Evolutionary conservation across 1,284 basidiomycete genomes (phyloP).

Genomic region (Lentinula novae-zelandiae): DNA sequence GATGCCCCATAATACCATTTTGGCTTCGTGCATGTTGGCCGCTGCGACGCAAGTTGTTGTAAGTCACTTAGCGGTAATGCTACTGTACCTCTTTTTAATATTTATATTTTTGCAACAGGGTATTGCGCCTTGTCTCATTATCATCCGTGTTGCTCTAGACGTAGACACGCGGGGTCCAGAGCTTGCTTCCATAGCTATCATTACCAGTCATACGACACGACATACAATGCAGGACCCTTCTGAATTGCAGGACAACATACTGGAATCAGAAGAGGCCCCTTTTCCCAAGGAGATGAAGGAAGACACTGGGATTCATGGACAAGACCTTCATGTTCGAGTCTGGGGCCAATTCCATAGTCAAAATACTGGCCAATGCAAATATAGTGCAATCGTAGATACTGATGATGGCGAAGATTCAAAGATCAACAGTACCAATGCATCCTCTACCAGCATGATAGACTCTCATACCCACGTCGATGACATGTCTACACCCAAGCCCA

Average conservation of each 20-base stretch:
- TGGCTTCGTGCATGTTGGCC: not conserved
- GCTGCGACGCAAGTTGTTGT: constrained; percentile 4
- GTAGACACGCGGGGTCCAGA: not conserved
- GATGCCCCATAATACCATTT: not conserved
- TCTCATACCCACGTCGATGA: not conserved
- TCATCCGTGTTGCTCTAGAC: constrained; percentile 2
- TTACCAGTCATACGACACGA: not conserved
- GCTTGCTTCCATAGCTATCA: constrained; percentile 1
- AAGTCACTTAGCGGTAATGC: not conserved
- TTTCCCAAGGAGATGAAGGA: not conserved
- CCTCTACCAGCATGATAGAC: not conserved
- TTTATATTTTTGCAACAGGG: not conserved
- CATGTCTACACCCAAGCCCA: not conserved
- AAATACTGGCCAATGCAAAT: not conserved
- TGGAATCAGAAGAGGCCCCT: not conserved
- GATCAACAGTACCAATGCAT: not conserved
- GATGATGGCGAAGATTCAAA: not conserved
- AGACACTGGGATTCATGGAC: not conserved
- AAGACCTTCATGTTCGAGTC: not conserved
- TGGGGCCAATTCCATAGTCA: not conserved
- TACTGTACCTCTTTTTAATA: not conserved
- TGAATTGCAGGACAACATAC: not conserved
- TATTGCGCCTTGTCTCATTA: constrained; percentile 1
- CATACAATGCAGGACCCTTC: not conserved
- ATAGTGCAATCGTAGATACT: not conserved